phyloP scores from a whole-genome alignment of 768 basidiomycete species.

The Gloeophyllum trabeum region DNA sequence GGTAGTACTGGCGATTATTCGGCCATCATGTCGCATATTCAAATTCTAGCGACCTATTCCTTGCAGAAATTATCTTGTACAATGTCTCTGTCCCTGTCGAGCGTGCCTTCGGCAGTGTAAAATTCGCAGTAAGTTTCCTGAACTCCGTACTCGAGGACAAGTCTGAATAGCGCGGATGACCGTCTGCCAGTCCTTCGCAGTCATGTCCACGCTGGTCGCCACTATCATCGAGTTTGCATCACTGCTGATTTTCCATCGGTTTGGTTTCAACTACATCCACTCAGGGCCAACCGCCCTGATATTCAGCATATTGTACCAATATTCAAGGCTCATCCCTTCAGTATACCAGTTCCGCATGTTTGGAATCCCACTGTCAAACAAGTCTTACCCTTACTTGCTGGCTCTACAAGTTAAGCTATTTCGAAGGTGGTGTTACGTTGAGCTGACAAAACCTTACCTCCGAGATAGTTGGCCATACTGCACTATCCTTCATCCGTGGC shows the following conservation, averaged over 20 bases:
- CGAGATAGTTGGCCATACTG: conserved; percentile 53
- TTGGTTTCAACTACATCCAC: conserved; percentile 65
- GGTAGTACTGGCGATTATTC: conserved; percentile 78
- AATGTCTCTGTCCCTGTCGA: conserved; percentile 64
- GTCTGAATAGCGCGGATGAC: background rate
- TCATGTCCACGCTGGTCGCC: conserved; percentile 54
- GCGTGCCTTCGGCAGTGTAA: conserved; percentile 76
- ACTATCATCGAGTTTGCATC: conserved; percentile 58
- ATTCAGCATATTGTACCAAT: conserved; percentile 79
- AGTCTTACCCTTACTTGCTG: conserved; percentile 60
- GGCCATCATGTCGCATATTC: conserved; percentile 67
- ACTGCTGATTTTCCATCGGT: conserved; percentile 51
- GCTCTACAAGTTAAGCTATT: conserved; percentile 51
- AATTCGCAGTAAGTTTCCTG: conserved; percentile 60
- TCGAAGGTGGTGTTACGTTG: too few relatives aligned
- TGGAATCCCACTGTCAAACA: conserved; percentile 65
- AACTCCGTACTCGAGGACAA: too few relatives aligned
- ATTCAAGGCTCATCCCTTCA: conserved; percentile 65
- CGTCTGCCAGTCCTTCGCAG: conserved; percentile 12
- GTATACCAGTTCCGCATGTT: conserved; percentile 71
- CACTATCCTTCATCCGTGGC: conserved; percentile 56
- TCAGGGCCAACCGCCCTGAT: conserved; percentile 66
- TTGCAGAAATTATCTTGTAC: conserved; percentile 67
- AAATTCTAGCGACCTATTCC: conserved; percentile 78
- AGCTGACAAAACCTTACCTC: background rate